Conservation (phyloP, 371 early-diverging fungal genomes). For the Apophysomyces ossiformis region DNA sequence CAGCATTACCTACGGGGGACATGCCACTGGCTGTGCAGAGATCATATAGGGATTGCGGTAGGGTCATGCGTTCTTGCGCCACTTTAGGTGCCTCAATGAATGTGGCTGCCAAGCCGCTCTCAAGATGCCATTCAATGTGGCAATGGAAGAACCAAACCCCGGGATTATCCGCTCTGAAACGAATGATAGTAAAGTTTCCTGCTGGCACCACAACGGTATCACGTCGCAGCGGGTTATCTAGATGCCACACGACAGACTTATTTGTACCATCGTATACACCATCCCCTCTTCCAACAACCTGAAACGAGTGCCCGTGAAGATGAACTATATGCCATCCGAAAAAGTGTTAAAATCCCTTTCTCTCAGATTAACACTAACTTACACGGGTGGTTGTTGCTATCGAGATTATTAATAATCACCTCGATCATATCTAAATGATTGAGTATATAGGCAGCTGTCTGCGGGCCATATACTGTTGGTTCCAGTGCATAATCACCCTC, state of each 20-base stretch:
- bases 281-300: slow-evolving; percentile 56
- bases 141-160: slow-evolving; percentile 67
- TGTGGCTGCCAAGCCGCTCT: slow-evolving; percentile 57
- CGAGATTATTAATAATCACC: slow-evolving; percentile 67
- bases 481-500: slow-evolving; percentile 59
- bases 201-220: slow-evolving; percentile 59
- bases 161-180: slow-evolving; percentile 69
- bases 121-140: slow-evolving; percentile 79
- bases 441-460: slow-evolving; percentile 54
- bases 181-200: slow-evolving; percentile 52
- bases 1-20: slow-evolving; percentile 69
- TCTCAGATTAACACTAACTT: slow-evolving; percentile 19
- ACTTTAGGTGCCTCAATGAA: slow-evolving; percentile 72
- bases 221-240: slow-evolving; percentile 66
- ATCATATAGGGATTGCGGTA: slow-evolving; percentile 49
- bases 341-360: background rate
- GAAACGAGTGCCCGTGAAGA: slow-evolving; percentile 69
- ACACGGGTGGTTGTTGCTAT: slow-evolving; percentile 48
- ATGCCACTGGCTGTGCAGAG: slow-evolving; percentile 62
- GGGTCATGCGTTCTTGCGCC: slow-evolving; percentile 39
- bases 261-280: slow-evolving; percentile 50
- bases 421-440: slow-evolving; percentile 56
- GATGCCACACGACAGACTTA: slow-evolving; percentile 31
- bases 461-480: slow-evolving; percentile 68
- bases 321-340: slow-evolving; percentile 35